Evolutionary conservation across 306 rosid species (phyloP).

Genomic region (Castanea sativa): DNA sequence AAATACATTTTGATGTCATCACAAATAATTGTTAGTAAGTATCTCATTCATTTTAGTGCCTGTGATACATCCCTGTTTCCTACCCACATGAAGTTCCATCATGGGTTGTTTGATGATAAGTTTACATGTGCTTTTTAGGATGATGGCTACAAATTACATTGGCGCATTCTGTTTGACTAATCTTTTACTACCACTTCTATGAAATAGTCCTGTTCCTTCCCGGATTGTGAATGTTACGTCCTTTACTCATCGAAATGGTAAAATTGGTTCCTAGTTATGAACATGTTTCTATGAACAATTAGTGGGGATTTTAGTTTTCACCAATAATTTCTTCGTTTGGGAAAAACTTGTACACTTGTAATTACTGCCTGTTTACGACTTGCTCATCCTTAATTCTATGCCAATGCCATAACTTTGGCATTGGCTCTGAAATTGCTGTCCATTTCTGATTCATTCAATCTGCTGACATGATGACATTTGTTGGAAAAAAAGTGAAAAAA

Average conservation of each 20-base stretch:
- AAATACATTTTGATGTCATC: not conserved
- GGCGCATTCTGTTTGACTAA: slow-evolving; percentile 72
- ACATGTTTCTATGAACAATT: not conserved
- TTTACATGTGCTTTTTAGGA: slow-evolving; percentile 40
- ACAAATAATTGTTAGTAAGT: not conserved
- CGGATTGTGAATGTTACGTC: slow-evolving; percentile 81
- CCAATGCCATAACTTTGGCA: not conserved
- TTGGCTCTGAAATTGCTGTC: not conserved
- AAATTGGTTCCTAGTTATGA: slow-evolving; percentile 1
- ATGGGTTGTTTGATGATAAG: not conserved
- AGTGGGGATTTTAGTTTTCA: not conserved
- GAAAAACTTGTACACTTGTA: not conserved
- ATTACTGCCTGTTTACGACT: not conserved
- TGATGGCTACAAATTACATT: slow-evolving; percentile 79
- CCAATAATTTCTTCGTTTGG: not conserved
- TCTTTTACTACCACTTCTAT: slow-evolving; percentile 68
- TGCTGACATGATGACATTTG: not conserved
- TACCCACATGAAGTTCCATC: slow-evolving; percentile 4
- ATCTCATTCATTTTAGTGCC: not conserved
- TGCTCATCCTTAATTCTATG: not conserved
- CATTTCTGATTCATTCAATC: not conserved
- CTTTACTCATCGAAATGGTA: slow-evolving; percentile 82
- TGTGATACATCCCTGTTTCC: too few species aligned
- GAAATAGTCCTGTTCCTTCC: slow-evolving; percentile 66
- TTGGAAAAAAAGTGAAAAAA: not conserved